Evolutionary conservation across 495 filamentous ascomycete genomes (phyloP).

Genomic region (Penicillium diatomitis): DNA sequence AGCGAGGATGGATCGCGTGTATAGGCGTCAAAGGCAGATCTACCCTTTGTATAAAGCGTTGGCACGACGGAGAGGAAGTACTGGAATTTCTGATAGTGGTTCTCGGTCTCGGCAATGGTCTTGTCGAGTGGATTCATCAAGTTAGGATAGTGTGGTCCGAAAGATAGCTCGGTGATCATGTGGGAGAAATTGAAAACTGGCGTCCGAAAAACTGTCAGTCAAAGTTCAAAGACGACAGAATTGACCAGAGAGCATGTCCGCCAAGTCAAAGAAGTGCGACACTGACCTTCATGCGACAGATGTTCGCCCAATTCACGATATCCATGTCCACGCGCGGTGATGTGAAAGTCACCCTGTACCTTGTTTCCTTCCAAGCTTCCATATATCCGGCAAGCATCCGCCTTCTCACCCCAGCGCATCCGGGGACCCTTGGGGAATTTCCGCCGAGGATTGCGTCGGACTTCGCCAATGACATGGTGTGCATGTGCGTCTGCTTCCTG

Average conservation of each 20-base stretch:
- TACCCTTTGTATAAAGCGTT: conserved; percentile 73
- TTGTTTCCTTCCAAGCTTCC: conserved; percentile 88
- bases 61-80: conserved; percentile 97
- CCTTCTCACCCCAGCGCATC: conserved; percentile 42
- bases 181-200: conserved; percentile 97
- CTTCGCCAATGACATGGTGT: conserved; percentile 42
- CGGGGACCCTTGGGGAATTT: conserved; percentile 65
- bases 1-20: conserved; percentile 16
- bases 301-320: conserved; percentile 74
- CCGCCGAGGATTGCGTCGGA: conserved; percentile 27
- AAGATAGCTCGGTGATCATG: conserved; percentile 92
- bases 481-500: conserved; percentile 47
- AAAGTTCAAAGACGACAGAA: not conserved
- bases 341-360: conserved; percentile 97
- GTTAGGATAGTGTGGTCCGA: conserved; percentile 88
- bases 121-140: conserved; percentile 91
- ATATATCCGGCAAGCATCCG: conserved; percentile 74
- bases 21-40: conserved; percentile 35
- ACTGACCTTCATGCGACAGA: conserved; percentile 64
- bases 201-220: not conserved
- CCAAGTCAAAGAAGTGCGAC: not conserved
- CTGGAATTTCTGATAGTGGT: conserved; percentile 91
- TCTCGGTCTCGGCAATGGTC: conserved; percentile 64
- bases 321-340: conserved; percentile 90
- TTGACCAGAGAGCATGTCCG: not conserved